A percentile compares a stretch with the other conserved stretches of the same genome.
These are phyloP conservation scores for Cornus suecica DNA, from an alignment of 148 eudicot genomes.

Conservation along the genomic window DNA sequence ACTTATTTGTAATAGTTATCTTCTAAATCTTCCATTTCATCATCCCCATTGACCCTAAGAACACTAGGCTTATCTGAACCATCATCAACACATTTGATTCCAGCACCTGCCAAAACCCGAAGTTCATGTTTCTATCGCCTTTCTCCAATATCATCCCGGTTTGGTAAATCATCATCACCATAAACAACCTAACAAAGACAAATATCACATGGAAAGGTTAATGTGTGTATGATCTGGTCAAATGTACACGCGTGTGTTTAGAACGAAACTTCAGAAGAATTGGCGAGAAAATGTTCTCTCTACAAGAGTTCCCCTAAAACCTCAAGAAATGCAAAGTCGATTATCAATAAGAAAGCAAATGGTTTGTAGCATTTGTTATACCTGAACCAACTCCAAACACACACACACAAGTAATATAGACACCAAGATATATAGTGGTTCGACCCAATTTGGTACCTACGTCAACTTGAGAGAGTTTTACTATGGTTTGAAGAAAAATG, in stretches of 20 bases:
- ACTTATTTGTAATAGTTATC: constrained; percentile 53
- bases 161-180: constrained; percentile 88
- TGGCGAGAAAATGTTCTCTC: not conserved
- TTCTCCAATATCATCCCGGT: constrained; percentile 84
- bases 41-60: constrained; percentile 27
- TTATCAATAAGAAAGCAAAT: not conserved
- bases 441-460: too few relatives aligned
- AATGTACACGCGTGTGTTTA: not conserved
- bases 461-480: too few relatives aligned
- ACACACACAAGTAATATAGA: too few relatives aligned
- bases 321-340: not conserved
- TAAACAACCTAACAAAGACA: constrained; percentile 46
- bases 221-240: not conserved
- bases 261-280: not conserved
- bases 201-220: not conserved
- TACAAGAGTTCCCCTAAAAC: not conserved
- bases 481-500: too few relatives aligned
- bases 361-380: not conserved
- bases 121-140: constrained; percentile 80
- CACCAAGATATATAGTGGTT: too few relatives aligned
- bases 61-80: constrained; percentile 30
- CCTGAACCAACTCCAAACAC: too few relatives aligned
- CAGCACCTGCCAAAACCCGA: constrained; percentile 64
- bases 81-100: constrained; percentile 44
- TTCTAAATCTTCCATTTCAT: constrained; percentile 33